Percentiles rank a stretch among this genome's conserved stretches.
These are phyloP conservation scores for Nymphaea colorata DNA, from an alignment of 164 flowering plant genomes.

Conservation along the genomic window DNA sequence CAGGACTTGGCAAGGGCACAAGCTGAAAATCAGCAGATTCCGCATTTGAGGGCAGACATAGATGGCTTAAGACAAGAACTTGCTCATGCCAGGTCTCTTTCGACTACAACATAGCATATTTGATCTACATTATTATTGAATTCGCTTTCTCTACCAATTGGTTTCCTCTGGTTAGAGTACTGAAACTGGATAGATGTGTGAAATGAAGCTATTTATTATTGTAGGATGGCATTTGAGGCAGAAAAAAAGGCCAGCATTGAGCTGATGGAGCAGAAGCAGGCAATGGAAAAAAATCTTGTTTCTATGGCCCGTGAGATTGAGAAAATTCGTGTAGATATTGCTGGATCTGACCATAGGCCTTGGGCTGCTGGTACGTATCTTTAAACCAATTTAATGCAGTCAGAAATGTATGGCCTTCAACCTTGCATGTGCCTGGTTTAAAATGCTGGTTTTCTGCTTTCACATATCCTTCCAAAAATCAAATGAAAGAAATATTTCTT, in stretches of 20 bases:
- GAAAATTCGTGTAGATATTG: constrained; percentile 70
- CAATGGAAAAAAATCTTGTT: constrained; percentile 85
- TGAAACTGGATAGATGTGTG: background rate
- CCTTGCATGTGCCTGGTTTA: background rate
- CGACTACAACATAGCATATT: background rate
- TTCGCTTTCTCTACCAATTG: background rate
- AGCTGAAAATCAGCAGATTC: constrained; percentile 71
- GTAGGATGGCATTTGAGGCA: constrained; percentile 66
- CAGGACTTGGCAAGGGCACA: constrained; percentile 49
- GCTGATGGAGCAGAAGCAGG: constrained; percentile 70
- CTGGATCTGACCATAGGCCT: constrained; percentile 43
- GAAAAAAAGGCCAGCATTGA: constrained; percentile 83
- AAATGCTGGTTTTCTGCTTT: background rate
- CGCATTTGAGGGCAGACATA: constrained; percentile 47
- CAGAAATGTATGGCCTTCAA: background rate
- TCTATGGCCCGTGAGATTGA: constrained; percentile 95
- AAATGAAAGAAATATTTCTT: background rate
- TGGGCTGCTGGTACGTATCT: constrained; percentile 56
- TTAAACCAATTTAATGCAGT: background rate
- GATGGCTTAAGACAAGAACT: constrained; percentile 83
- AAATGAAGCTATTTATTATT: constrained; percentile 2
- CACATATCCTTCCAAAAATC: background rate
- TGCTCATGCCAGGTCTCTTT: constrained; percentile 43
- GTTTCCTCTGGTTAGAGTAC: background rate
- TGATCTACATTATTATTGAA: background rate